A percentile compares a stretch with the other conserved stretches of the same genome.
Evolutionary conservation across 495 filamentous ascomycete species (phyloP).

Genomic region (Poronia punctata): DNA sequence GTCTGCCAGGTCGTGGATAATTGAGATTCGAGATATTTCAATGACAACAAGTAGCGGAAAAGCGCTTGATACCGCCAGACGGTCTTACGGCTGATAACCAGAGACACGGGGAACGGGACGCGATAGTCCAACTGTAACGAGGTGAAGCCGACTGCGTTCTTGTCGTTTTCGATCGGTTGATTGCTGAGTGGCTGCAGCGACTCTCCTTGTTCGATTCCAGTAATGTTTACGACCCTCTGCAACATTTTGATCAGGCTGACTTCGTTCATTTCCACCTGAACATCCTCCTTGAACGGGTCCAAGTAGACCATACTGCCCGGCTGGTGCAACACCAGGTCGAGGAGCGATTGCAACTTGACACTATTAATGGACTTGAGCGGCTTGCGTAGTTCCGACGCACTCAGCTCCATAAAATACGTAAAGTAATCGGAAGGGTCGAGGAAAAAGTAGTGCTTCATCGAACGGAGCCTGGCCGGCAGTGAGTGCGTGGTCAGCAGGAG

Average conservation of each 20-base stretch:
- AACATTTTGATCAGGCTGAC: constrained; percentile 84
- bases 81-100: constrained; percentile 94
- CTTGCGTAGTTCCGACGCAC: constrained; percentile 79
- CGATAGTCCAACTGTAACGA: constrained; percentile 88
- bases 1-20: constrained; percentile 83
- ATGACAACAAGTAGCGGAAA: constrained; percentile 82
- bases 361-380: constrained; percentile 82
- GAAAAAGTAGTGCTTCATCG: constrained; percentile 98
- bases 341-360: constrained; percentile 83
- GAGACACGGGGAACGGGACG: constrained; percentile 92
- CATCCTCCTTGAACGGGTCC: constrained; percentile 96
- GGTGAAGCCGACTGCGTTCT: constrained; percentile 80
- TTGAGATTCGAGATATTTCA: constrained; percentile 81
- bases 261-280: constrained; percentile 96
- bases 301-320: constrained; percentile 89
- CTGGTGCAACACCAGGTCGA: constrained; percentile 90
- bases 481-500: constrained; percentile 88
- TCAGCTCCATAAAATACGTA: constrained; percentile 90
- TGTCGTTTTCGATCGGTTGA: constrained; percentile 64
- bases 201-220: constrained; percentile 85
- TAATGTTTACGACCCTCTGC: constrained; percentile 92
- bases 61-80: constrained; percentile 92
- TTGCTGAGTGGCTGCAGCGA: constrained; percentile 45
- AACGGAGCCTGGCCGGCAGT: constrained; percentile 75
- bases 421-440: constrained; percentile 97